Conservation (phyloP, 345 rosid species). For the Arabis alpina region DNA sequence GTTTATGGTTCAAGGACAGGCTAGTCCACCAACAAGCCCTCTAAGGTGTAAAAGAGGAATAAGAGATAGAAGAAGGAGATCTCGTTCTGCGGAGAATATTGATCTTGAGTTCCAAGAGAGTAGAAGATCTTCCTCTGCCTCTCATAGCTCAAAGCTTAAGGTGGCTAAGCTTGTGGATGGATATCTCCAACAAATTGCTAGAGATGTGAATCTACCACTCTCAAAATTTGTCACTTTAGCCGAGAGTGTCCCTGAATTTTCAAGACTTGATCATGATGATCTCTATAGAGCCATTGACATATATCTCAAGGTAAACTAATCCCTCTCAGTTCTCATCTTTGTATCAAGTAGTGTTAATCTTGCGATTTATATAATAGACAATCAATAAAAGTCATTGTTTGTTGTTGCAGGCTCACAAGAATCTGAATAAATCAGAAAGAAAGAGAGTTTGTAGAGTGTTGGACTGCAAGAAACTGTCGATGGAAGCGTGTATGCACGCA, state of each 20-base stretch:
- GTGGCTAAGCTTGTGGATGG: constrained; percentile 95
- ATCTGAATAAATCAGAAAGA: constrained; percentile 80
- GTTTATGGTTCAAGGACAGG: constrained; percentile 82
- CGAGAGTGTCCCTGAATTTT: constrained; percentile 81
- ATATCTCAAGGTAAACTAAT: constrained; percentile 84
- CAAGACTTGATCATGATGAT: constrained; percentile 89
- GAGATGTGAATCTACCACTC: constrained; percentile 72
- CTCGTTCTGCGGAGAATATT: constrained; percentile 90
- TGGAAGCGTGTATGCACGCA: constrained; percentile 98
- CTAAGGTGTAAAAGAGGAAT: constrained; percentile 66
- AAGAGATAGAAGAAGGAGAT: constrained; percentile 71
- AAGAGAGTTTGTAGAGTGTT: constrained; percentile 79
- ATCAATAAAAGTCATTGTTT: background rate
- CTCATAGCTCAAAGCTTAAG: constrained; percentile 90
- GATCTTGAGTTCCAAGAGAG: constrained; percentile 84
- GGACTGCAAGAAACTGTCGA: constrained; percentile 93
- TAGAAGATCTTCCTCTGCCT: constrained; percentile 94
- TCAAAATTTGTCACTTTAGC: constrained; percentile 79
- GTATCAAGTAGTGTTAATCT: background rate
- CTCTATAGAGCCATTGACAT: constrained; percentile 94
- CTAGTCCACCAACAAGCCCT: constrained; percentile 96
- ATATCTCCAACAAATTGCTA: constrained; percentile 80
- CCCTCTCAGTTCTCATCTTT: background rate
- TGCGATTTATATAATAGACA: background rate
- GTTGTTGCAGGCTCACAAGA: constrained; percentile 69